Evolutionary conservation across 1,139 yeast species (phyloP), one percentile per base, ranked within the genome.

Genomic region (Magnusiomyces sp.): DNA sequence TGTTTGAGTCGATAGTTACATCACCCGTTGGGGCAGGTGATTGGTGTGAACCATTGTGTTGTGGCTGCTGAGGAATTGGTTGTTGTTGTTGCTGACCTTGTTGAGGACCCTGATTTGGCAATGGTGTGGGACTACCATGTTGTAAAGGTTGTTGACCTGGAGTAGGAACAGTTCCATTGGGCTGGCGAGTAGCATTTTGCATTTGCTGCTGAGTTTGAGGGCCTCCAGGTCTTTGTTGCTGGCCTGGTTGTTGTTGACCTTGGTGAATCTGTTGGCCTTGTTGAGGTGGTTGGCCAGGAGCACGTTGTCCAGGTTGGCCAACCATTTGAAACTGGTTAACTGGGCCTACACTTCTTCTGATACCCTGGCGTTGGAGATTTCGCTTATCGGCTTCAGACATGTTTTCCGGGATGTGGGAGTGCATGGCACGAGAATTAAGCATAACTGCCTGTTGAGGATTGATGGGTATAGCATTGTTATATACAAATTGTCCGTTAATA

Each of bases 331-430:
- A n/a, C n/a, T n/a, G n/a, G n/a, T n/a, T n/a, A n/a, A n/a, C n/a
- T n/a, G n/a, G n/a, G n/a, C n/a, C n/a, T n/a, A n/a, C n/a, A n/a
- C n/a, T n/a, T n/a, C n/a, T n/a, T n/a, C n/a, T n/a, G n/a, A n/a
- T n/a, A n/a, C n/a, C n/a, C n/a, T n/a, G n/a, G n/a, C n/a, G n/a
- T n/a, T n/a, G n/a, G n/a, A n/a, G n/a, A 46, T 56, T 58, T 23
- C 65, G 57, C 49, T 60, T 60, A 43, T 63, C 65, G 23, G 59
- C 61, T 38, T 62, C 64, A 16, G 58, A 51, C 59, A 61, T 53
- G 45, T 54, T 54, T 10, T 58, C 62, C 13, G 59, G 58, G 40
- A 56, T 47, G 14, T 50, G 50, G 13, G 45, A 47, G 23, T 43
- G 53, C 40, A 50, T 33, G 14, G 45, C 20, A 5, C 50, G 44